Conservation (phyloP, 2,329 filamentous ascomycete genomes). For the Epichloe scottii region DNA sequence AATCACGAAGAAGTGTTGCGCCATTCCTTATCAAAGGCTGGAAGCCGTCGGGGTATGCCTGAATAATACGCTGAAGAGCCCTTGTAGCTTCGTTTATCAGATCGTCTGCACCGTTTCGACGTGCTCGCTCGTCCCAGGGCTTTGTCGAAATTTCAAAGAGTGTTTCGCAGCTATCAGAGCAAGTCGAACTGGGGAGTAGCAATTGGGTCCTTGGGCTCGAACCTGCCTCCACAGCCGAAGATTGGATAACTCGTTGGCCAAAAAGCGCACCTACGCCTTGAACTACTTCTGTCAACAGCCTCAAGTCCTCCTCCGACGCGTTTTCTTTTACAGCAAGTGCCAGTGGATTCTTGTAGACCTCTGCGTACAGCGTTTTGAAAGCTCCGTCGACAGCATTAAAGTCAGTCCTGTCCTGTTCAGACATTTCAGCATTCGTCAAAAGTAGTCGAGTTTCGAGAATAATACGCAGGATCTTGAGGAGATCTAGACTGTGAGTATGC, state of each 20-base stretch:
- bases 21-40: slow-evolving; percentile 19
- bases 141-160: slow-evolving; percentile 20
- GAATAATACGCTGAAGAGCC: slow-evolving; percentile 27
- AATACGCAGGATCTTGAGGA: slow-evolving; percentile 38
- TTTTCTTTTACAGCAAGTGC: slow-evolving; percentile 15
- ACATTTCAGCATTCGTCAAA: slow-evolving; percentile 22
- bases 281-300: slow-evolving; percentile 30
- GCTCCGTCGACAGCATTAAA: slow-evolving; percentile 23
- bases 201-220: slow-evolving; percentile 8
- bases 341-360: slow-evolving; percentile 29
- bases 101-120: slow-evolving; percentile 18
- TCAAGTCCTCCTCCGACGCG: slow-evolving; percentile 25
- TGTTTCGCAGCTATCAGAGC: slow-evolving; percentile 25
- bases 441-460: slow-evolving; percentile 34
- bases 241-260: slow-evolving; percentile 20
- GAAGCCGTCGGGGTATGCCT: slow-evolving; percentile 24
- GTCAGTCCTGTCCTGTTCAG: slow-evolving; percentile 22
- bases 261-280: slow-evolving; percentile 34
- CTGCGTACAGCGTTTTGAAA: slow-evolving; percentile 30
- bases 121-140: slow-evolving; percentile 10
- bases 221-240: neutral
- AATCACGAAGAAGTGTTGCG: slow-evolving; percentile 14
- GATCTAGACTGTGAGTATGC: slow-evolving; percentile 35
- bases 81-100: slow-evolving; percentile 29
- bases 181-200: slow-evolving; percentile 22